Conservation (phyloP, 495 filamentous ascomycete genomes). For the Aspergillus heteromorphus region DNA sequence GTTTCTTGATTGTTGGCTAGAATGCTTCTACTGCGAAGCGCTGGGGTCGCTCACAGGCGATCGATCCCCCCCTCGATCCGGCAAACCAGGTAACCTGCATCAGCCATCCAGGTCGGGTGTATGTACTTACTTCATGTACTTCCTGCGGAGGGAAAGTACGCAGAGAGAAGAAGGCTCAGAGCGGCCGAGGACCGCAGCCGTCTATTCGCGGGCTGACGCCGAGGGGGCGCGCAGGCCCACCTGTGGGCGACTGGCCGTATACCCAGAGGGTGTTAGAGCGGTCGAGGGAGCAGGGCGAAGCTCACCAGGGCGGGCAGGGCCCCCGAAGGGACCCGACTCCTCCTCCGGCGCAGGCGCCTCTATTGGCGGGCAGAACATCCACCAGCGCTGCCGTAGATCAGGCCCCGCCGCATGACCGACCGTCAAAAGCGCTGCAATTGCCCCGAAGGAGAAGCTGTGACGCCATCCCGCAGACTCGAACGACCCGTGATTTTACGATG, state of each 20-base stretch:
- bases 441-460: constrained; percentile 19
- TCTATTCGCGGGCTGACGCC: neutral
- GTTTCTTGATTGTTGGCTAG: neutral
- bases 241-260: neutral
- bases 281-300: constrained; percentile 2
- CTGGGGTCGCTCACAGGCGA: neutral
- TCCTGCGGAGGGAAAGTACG: neutral
- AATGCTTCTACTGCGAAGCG: neutral
- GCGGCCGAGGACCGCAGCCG: neutral
- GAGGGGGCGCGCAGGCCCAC: neutral
- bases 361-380: constrained; percentile 15
- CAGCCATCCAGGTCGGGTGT: neutral
- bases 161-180: neutral
- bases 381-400: constrained; percentile 13
- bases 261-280: neutral
- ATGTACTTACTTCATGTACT: too few species aligned
- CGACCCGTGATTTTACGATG: constrained; percentile 12
- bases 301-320: neutral
- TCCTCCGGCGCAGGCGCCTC: neutral
- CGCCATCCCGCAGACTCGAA: constrained; percentile 18
- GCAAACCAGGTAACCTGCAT: neutral
- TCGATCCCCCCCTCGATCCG: neutral
- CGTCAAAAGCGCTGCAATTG: constrained; percentile 15
- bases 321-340: constrained; percentile 17
- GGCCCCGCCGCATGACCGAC: constrained; percentile 20